Conservation (phyloP, 2,329 filamentous ascomycete genomes). For the Ambrosiella xylebori region DNA sequence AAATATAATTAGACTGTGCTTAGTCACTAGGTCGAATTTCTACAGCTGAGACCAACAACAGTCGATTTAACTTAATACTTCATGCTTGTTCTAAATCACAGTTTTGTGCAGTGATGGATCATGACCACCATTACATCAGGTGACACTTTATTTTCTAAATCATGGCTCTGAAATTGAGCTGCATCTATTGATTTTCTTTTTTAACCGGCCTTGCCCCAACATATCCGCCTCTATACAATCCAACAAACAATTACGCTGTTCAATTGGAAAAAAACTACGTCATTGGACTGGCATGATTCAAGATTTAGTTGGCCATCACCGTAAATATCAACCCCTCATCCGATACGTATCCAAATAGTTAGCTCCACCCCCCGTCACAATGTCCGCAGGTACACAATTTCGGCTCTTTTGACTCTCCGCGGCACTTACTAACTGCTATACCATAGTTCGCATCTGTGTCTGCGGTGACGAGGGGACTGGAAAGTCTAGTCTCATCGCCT, state of each 20-base stretch:
- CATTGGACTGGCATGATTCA: neutral
- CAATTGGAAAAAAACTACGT: neutral
- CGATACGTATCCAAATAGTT: neutral
- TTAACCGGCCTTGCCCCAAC: neutral
- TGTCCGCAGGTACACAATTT: neutral
- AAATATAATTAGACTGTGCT: neutral
- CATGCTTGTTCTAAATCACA: neutral
- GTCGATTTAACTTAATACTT: neutral
- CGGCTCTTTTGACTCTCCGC: neutral
- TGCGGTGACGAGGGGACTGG: conserved; percentile 94
- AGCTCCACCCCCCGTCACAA: neutral
- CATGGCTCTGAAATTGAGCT: too few species aligned
- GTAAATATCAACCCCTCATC: neutral
- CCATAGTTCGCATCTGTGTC: conserved; percentile 74
- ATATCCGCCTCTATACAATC: neutral
- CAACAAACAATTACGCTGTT: neutral
- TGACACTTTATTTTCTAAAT: neutral
- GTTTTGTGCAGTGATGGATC: neutral
- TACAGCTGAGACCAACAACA: neutral
- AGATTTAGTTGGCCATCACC: neutral
- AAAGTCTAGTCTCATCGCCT: conserved; percentile 85
- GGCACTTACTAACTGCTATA: neutral
- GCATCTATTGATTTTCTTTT: neutral
- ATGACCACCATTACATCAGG: neutral
- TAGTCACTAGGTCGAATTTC: neutral